Evolutionary conservation across 2,329 filamentous ascomycete genomes (phyloP).

Genomic region (Fusarium sp.): DNA sequence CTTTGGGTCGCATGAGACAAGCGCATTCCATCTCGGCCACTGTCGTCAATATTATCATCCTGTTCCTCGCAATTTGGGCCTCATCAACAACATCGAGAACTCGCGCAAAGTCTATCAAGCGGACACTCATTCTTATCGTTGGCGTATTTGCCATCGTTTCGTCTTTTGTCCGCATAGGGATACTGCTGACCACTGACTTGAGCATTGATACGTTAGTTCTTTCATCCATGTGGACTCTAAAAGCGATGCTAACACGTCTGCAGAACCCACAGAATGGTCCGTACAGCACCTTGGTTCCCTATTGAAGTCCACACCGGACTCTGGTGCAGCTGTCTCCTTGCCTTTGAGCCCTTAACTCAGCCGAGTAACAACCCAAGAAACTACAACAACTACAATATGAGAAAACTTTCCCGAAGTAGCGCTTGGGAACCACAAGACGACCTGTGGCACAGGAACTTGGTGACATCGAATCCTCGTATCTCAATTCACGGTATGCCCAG

Average conservation of each 20-base stretch:
- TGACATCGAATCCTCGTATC: conserved; percentile 26
- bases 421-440: conserved; percentile 16
- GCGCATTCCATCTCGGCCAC: conserved; percentile 49
- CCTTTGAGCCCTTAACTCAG: conserved; percentile 54
- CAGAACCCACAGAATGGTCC: conserved; percentile 53
- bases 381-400: conserved; percentile 27
- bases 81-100: conserved; percentile 52
- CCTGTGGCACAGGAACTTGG: conserved; percentile 25
- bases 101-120: conserved; percentile 48
- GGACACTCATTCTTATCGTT: conserved; percentile 52
- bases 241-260: background rate
- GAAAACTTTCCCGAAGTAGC: conserved; percentile 36
- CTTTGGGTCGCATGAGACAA: conserved; percentile 48
- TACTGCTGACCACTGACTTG: conserved; percentile 50
- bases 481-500: conserved; percentile 6
- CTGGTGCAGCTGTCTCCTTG: conserved; percentile 56
- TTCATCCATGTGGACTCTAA: too few species aligned
- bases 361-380: conserved; percentile 14
- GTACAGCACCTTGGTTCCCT: conserved; percentile 53
- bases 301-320: conserved; percentile 57
- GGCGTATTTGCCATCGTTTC: conserved; percentile 53
- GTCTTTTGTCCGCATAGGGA: conserved; percentile 52
- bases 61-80: conserved; percentile 53
- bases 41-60: conserved; percentile 50
- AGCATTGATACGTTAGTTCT: conserved; percentile 48